phyloP scores from a whole-genome alignment of 1,284 basidiomycete genomes.

The Jaminaea rosea region DNA sequence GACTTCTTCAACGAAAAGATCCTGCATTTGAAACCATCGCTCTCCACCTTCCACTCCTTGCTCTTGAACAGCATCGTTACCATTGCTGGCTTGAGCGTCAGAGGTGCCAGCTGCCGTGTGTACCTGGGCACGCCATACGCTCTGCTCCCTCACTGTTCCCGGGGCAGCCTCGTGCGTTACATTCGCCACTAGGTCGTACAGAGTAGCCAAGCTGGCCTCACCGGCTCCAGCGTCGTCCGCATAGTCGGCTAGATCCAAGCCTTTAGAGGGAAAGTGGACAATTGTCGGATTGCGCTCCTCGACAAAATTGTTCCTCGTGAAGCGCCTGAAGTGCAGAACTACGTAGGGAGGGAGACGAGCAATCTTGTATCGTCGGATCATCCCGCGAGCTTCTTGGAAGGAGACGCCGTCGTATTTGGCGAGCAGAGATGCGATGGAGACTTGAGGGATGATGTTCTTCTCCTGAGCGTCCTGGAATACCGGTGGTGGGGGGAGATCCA shows the following conservation, averaged over 20 bases:
- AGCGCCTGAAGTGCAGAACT: constrained; percentile 89
- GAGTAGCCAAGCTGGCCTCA: constrained; percentile 53
- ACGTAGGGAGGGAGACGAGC: constrained; percentile 80
- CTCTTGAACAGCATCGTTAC: constrained; percentile 55
- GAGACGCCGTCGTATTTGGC: constrained; percentile 79
- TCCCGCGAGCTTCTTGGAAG: constrained; percentile 27
- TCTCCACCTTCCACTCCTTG: constrained; percentile 53
- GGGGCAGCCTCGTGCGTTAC: constrained; percentile 89
- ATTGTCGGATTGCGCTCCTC: constrained; percentile 99
- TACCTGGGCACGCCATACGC: constrained; percentile 86
- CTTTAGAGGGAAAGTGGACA: constrained; percentile 88
- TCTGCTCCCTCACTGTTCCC: constrained; percentile 77
- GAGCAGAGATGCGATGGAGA: constrained; percentile 79
- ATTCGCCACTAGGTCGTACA: constrained; percentile 93
- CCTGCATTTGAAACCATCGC: constrained; percentile 94
- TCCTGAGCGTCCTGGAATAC: constrained; percentile 85
- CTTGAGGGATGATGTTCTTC: constrained; percentile 98
- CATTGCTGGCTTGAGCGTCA: background rate
- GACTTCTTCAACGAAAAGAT: constrained; percentile 89
- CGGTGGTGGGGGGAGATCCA: constrained; percentile 91
- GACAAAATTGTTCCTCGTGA: constrained; percentile 95
- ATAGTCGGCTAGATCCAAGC: constrained; percentile 76
- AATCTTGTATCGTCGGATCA: constrained; percentile 68
- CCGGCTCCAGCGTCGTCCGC: constrained; percentile 47
- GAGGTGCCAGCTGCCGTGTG: constrained; percentile 49